Evolutionary conservation across 768 basidiomycete species (phyloP).

Genomic region (Myochromella boudieri): DNA sequence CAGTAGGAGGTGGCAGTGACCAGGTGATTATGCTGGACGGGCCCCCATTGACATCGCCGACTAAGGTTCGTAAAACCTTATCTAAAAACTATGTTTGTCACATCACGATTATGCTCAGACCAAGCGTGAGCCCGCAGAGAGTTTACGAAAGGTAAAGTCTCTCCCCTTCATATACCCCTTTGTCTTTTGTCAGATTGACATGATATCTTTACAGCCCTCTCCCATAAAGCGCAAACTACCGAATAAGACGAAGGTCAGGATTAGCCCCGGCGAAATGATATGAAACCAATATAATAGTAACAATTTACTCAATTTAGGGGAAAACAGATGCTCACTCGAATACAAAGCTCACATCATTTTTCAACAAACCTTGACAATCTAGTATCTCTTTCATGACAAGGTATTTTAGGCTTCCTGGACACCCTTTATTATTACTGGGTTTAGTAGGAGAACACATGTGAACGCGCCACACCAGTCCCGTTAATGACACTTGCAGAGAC

Average conservation of each 20-base stretch:
- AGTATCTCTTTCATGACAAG: too few relatives aligned
- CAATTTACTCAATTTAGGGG: neutral
- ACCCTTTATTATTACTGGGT: too few relatives aligned
- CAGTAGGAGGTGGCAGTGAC: slow-evolving; percentile 2
- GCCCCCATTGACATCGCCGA: neutral
- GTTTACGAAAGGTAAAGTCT: neutral
- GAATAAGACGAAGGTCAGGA: slow-evolving; percentile 6
- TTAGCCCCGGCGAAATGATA: neutral
- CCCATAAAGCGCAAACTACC: neutral
- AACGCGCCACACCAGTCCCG: too few relatives aligned
- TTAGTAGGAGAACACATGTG: too few relatives aligned
- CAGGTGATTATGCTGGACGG: neutral
- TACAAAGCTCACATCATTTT: slow-evolving; percentile 11
- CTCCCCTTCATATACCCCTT: neutral
- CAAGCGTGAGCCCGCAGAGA: neutral
- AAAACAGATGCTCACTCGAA: neutral
- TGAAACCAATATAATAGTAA: neutral
- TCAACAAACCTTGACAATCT: slow-evolving; percentile 6
- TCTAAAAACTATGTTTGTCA: neutral
- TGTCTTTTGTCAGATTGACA: neutral
- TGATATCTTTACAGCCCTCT: neutral
- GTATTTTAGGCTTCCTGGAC: too few relatives aligned
- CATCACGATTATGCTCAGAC: neutral
- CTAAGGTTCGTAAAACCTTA: slow-evolving; percentile 3
- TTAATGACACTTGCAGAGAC: too few relatives aligned